A percentile compares a stretch with the other conserved stretches of the same genome.
Conservation (phyloP, 179 eudicot species). For the Drosera spatulata region DNA sequence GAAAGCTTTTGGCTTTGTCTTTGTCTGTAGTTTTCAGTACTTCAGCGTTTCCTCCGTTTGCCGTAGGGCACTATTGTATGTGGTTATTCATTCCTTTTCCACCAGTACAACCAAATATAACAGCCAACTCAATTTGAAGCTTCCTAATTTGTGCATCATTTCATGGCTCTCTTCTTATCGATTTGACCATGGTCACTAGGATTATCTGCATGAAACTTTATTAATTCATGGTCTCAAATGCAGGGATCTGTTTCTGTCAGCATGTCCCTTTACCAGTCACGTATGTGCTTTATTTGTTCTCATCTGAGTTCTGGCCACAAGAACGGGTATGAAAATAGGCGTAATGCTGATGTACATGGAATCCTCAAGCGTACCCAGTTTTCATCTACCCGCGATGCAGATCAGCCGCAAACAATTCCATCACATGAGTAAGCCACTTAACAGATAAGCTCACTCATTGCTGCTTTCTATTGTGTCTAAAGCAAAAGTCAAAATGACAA, state of each 20-base stretch:
- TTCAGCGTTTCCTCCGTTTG: no score
- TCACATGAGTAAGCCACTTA: slow-evolving; percentile 75
- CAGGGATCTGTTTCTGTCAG: slow-evolving; percentile 96
- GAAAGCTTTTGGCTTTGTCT: no score
- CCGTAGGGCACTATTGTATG: no score
- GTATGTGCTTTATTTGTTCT: slow-evolving; percentile 88
- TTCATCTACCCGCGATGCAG: slow-evolving; percentile 46
- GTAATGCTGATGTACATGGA: slow-evolving; percentile 74
- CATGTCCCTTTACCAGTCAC: slow-evolving; percentile 82
- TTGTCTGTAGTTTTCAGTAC: no score
- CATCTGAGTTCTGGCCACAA: slow-evolving; percentile 90
- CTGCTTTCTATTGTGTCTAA: no score
- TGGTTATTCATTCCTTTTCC: no score
- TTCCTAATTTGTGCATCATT: no score
- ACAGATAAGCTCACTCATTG: background rate
- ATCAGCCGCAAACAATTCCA: slow-evolving; percentile 67
- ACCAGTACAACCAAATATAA: no score
- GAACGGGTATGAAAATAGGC: slow-evolving; percentile 70
- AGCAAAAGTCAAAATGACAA: no score
- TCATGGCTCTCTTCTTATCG: no score
- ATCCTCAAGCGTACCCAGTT: slow-evolving; percentile 76
- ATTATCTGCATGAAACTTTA: background rate
- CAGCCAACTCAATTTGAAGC: no score
- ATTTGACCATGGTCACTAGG: no score
- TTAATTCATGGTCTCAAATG: background rate